Conservation (phyloP, 176 grass and related monocot genomes). For the Coix lacrymajobi region DNA sequence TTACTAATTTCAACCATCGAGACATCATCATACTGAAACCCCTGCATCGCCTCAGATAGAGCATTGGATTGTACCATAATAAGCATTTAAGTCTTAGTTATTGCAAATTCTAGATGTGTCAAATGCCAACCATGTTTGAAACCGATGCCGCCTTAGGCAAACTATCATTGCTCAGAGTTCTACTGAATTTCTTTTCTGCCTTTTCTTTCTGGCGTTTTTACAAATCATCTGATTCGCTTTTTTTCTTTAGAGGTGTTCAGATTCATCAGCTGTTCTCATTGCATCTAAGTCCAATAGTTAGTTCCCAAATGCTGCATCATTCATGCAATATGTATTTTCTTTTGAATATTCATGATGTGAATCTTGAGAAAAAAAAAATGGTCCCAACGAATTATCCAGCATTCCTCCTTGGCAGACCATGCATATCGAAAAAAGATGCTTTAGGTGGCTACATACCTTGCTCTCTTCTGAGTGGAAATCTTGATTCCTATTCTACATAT, state of each 20-base stretch:
- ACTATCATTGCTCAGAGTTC: background rate
- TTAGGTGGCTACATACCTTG: background rate
- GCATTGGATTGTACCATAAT: background rate
- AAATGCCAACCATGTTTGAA: background rate
- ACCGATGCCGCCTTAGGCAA: background rate
- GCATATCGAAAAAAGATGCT: background rate
- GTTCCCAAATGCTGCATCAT: background rate
- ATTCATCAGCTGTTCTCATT: background rate
- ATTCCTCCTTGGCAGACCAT: background rate
- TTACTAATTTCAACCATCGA: background rate
- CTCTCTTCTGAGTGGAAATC: background rate
- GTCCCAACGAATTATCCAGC: background rate
- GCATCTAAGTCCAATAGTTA: background rate
- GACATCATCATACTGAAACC: background rate
- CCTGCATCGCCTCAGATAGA: background rate
- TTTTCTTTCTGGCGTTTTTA: background rate
- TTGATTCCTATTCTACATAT: background rate
- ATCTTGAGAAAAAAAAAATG: background rate
- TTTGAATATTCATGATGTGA: background rate
- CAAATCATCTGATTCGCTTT: background rate
- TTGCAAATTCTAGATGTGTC: background rate
- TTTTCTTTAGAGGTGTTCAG: background rate
- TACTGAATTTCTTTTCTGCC: background rate
- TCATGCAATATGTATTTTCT: background rate
- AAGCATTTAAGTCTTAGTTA: background rate